Conservation (phyloP, 2,329 filamentous ascomycete species). For the Fusarium cyanostomum region DNA sequence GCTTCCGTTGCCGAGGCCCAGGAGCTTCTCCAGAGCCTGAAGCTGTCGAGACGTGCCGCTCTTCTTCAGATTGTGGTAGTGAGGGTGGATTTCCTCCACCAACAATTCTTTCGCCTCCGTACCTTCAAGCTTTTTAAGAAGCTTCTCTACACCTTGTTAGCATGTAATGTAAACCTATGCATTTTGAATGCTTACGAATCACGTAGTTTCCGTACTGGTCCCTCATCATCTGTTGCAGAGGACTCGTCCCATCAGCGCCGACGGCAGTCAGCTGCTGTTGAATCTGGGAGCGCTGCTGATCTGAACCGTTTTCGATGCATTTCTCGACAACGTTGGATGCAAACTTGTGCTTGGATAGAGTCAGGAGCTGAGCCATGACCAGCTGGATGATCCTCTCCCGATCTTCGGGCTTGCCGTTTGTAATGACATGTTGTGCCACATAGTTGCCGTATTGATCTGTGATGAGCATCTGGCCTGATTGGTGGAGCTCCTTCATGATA, state of each 20-base stretch:
- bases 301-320: slow-evolving; percentile 78
- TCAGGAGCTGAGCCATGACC: slow-evolving; percentile 76
- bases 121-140: slow-evolving; percentile 71
- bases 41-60: slow-evolving; percentile 71
- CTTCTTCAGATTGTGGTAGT: slow-evolving; percentile 70
- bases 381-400: slow-evolving; percentile 76
- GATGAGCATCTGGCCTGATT: slow-evolving; percentile 76
- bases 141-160: slow-evolving; percentile 71
- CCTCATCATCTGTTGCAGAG: slow-evolving; percentile 81
- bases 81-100: slow-evolving; percentile 69
- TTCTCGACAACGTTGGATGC: slow-evolving; percentile 98
- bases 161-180: neutral
- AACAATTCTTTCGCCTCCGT: slow-evolving; percentile 65
- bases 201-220: slow-evolving; percentile 97
- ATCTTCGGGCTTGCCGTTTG: slow-evolving; percentile 78
- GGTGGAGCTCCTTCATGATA: slow-evolving; percentile 82
- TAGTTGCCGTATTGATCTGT: slow-evolving; percentile 95
- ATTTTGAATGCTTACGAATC: slow-evolving; percentile 76
- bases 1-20: slow-evolving; percentile 39
- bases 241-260: slow-evolving; percentile 71
- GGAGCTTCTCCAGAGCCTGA: slow-evolving; percentile 49
- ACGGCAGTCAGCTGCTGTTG: slow-evolving; percentile 68
- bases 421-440: slow-evolving; percentile 91
- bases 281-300: slow-evolving; percentile 75
- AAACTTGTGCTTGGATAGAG: slow-evolving; percentile 92